A percentile compares a stretch with the other conserved stretches of the same genome.
phyloP scores from a whole-genome alignment of 164 flowering plant species.

The Nymphaea colorata region DNA sequence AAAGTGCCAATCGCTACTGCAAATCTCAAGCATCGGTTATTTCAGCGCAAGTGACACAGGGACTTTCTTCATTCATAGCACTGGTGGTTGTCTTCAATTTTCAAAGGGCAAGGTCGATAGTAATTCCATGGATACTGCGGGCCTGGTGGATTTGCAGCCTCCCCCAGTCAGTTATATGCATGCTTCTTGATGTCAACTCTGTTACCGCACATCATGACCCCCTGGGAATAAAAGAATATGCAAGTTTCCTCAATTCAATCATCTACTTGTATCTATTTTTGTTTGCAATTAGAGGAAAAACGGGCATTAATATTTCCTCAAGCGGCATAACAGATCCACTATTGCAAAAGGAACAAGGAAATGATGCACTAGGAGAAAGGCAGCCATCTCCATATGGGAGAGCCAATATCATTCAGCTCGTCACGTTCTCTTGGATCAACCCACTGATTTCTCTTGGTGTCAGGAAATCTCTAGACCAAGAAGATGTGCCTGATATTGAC shows the following conservation, averaged over 20 bases:
- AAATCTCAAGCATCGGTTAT: conserved; percentile 11
- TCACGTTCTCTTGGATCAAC: conserved; percentile 90
- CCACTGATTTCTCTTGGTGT: conserved; percentile 61
- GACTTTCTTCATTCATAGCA: conserved; percentile 35
- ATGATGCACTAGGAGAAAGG: conserved; percentile 15
- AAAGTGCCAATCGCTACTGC: conserved; percentile 35
- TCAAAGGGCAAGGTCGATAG: conserved; percentile 13
- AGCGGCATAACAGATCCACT: conserved; percentile 48
- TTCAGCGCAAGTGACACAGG: conserved; percentile 37
- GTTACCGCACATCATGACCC: conserved; percentile 12
- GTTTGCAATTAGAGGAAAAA: conserved; percentile 46
- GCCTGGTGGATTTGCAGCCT: conserved; percentile 75
- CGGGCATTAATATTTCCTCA: conserved; percentile 23
- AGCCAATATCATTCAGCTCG: conserved; percentile 54
- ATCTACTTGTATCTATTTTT: conserved; percentile 32
- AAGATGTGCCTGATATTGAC: conserved; percentile 67
- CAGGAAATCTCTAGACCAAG: conserved; percentile 67
- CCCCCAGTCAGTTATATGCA: conserved; percentile 20
- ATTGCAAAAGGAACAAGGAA: conserved; percentile 24
- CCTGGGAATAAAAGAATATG: conserved; percentile 24
- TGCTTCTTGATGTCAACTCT: conserved; percentile 23
- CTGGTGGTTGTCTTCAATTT: conserved; percentile 22
- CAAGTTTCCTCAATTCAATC: conserved; percentile 26
- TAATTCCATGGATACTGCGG: conserved; percentile 60
- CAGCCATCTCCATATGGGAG: conserved; percentile 46